Conservation (phyloP, 768 basidiomycete genomes). For the Ephemerocybe angulata region DNA sequence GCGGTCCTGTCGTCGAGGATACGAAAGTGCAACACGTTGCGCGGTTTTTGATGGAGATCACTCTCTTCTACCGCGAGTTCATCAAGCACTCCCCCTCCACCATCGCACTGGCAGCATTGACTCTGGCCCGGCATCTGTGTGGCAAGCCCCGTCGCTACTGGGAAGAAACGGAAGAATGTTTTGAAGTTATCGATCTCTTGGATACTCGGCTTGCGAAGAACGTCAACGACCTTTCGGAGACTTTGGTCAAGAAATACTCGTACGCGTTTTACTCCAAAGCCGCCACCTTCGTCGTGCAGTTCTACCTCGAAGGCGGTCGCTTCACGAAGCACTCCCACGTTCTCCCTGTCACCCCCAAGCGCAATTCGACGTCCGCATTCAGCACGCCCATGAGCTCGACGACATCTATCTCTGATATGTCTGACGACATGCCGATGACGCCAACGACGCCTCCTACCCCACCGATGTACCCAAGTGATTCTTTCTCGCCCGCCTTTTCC, state of each 20-base stretch:
- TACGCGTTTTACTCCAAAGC: slow-evolving; percentile 96
- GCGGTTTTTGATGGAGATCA: slow-evolving; percentile 98
- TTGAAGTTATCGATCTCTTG: slow-evolving; percentile 81
- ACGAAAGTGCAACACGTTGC: slow-evolving; percentile 92
- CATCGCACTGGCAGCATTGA: slow-evolving; percentile 86
- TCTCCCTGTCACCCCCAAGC: slow-evolving; percentile 68
- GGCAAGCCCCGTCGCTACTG: slow-evolving; percentile 72
- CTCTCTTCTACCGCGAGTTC: slow-evolving; percentile 96
- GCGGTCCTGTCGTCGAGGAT: slow-evolving; percentile 74
- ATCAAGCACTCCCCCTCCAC: slow-evolving; percentile 80
- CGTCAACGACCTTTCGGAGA: slow-evolving; percentile 91
- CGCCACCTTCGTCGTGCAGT: slow-evolving; percentile 89
- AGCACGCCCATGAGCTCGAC: slow-evolving; percentile 71
- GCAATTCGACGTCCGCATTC: slow-evolving; percentile 49
- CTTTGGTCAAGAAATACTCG: slow-evolving; percentile 97
- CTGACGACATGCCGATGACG: slow-evolving; percentile 82
- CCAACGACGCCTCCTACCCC: slow-evolving; percentile 57
- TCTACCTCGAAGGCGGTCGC: slow-evolving; percentile 85
- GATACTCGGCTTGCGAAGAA: slow-evolving; percentile 84
- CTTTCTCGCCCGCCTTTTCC: slow-evolving; percentile 43
- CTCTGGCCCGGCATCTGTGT: slow-evolving; percentile 85
- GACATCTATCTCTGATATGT: slow-evolving; percentile 68
- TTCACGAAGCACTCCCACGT: slow-evolving; percentile 48
- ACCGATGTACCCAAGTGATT: slow-evolving; percentile 52
- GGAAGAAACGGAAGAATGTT: slow-evolving; percentile 81